phyloP scores from a whole-genome alignment of 345 rosid genomes.

The Eucalyptus decipiens region DNA sequence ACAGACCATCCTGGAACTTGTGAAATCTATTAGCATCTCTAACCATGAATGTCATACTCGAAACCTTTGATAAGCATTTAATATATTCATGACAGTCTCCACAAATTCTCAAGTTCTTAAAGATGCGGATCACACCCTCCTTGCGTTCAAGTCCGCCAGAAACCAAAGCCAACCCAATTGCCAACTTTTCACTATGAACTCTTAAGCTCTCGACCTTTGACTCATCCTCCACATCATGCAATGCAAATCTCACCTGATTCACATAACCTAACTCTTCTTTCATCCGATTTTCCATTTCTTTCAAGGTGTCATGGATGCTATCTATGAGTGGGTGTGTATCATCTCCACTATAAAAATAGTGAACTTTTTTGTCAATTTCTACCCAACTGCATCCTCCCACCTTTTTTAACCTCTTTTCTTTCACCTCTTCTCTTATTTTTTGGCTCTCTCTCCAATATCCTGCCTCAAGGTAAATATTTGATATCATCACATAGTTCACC shows the following conservation, averaged over 20 bases:
- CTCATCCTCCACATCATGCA: slow-evolving; percentile 74
- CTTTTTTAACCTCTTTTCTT: slow-evolving; percentile 47
- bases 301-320: slow-evolving; percentile 36
- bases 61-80: slow-evolving; percentile 53
- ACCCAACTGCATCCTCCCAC: slow-evolving; percentile 87
- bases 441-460: slow-evolving; percentile 61
- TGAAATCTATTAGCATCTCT: slow-evolving; percentile 88
- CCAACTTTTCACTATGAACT: slow-evolving; percentile 80
- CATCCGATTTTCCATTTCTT: slow-evolving; percentile 59
- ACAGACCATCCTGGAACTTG: slow-evolving; percentile 49
- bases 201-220: slow-evolving; percentile 65
- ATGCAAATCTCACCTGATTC: slow-evolving; percentile 29
- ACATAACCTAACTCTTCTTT: slow-evolving; percentile 57
- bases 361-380: slow-evolving; percentile 54
- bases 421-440: slow-evolving; percentile 37
- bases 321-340: slow-evolving; percentile 36
- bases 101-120: slow-evolving; percentile 80
- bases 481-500: slow-evolving; percentile 72
- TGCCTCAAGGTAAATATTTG: slow-evolving; percentile 68
- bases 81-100: slow-evolving; percentile 80
- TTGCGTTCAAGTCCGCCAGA: slow-evolving; percentile 16
- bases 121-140: slow-evolving; percentile 41
- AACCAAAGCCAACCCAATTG: slow-evolving; percentile 66
- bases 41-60: slow-evolving; percentile 35
- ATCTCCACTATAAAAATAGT: slow-evolving; percentile 57